phyloP scores from a whole-genome alignment of 108 stramenopile genomes.

The Schizochytrium sp. region DNA sequence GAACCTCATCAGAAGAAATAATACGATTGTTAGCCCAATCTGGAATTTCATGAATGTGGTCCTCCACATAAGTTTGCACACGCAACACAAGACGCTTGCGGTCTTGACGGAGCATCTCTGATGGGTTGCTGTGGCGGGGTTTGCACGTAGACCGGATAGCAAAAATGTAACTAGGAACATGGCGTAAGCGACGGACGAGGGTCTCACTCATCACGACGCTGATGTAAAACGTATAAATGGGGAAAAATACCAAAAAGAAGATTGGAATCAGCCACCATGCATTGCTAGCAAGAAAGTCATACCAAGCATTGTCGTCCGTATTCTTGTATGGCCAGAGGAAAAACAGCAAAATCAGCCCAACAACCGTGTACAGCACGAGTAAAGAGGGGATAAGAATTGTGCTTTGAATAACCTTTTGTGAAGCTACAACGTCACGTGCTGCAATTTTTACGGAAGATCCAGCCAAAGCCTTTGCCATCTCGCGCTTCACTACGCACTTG shows the following conservation, averaged over 20 bases:
- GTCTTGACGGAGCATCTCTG: constrained; percentile 58
- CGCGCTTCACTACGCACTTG: background rate
- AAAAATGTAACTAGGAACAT: background rate
- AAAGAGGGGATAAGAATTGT: background rate
- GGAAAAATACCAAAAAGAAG: constrained; percentile 29
- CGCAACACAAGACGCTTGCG: constrained; percentile 54
- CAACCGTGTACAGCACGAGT: constrained; percentile 9
- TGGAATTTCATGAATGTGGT: constrained; percentile 8
- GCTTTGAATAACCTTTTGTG: constrained; percentile 31
- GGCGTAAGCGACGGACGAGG: background rate
- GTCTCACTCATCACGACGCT: background rate
- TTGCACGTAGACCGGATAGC: background rate
- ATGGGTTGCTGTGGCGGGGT: background rate
- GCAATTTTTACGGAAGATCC: constrained; percentile 31
- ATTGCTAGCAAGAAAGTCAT: background rate
- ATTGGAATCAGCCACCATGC: constrained; percentile 56
- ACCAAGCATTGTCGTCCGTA: background rate
- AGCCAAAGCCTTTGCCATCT: constrained; percentile 59
- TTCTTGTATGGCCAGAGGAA: constrained; percentile 56
- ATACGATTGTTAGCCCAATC: constrained; percentile 26
- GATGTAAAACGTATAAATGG: constrained; percentile 51
- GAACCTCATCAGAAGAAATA: background rate
- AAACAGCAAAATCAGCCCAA: background rate
- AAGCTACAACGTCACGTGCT: constrained; percentile 1
- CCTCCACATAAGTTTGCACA: constrained; percentile 29